Evolutionary conservation across 148 eudicot species (phyloP), one percentile per base, ranked within the genome.

Genomic region (Camellia granthamiana): DNA sequence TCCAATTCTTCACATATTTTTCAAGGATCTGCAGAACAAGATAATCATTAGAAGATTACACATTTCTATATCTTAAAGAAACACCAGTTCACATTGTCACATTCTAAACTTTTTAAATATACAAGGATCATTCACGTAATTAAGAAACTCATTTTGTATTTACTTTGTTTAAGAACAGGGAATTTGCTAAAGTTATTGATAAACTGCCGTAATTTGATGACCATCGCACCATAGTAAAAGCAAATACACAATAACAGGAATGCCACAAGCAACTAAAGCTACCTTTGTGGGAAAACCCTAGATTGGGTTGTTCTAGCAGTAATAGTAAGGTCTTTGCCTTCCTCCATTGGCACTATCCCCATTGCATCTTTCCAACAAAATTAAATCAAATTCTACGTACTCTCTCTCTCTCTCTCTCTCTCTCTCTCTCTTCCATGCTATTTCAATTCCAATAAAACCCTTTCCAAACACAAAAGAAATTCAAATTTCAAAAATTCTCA

Each of bases 261-360:
- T 64, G 92, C 74, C 23, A 86, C 83, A 7, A 93, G 86, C 18
- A 91, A 69, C 44, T 84, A 72, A 13, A 90, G 90, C 44, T 90
- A 66, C 75, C 88, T 89, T 55, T 83, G 83, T 51, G 94, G 94
- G 52, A 93, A 84, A 83, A 77, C 97, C 87, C 94, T 91, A 78
- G 89, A 42, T 75, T 88, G 90, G 69, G 55, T 84, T 69, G 89
- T 69, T 84, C 91, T 93, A 59, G 60, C 79, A 66, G 74, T 46
- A 80, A 76, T 74, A 69, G 11, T 75, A 30, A 87, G 82, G 73
- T 95, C 94, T 72, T 93, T 93, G 69, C 93, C 96, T 77, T 93
- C 96, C 78, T 93, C 98, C 87, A 91, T 83, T 70, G 88, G 67
- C 56, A 78, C 56, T 9, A 84, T 81, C 87, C 89, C 85, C 58